Conservation (phyloP, 176 grass and related monocot genomes). For the Oryza meridionalis region DNA sequence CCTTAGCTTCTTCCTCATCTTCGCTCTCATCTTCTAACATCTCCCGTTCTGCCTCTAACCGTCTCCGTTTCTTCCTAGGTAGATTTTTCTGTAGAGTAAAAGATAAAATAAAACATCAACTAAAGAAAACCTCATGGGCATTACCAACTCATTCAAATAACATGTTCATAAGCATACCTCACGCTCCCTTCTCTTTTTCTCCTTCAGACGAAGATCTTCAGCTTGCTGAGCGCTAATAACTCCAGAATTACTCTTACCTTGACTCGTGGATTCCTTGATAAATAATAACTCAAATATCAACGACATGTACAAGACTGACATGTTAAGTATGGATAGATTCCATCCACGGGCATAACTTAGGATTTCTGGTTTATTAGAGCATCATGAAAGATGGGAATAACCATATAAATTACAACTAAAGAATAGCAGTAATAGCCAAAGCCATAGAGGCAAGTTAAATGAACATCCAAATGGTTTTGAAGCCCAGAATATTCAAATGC, state of each 20-base stretch:
- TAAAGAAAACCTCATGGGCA: conserved; percentile 18
- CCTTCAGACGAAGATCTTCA: conserved; percentile 84
- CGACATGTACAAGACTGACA: conserved; percentile 7
- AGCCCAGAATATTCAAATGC: background rate
- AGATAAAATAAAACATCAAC: conserved; percentile 31
- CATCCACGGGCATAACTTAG: background rate
- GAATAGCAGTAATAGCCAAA: background rate
- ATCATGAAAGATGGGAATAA: background rate
- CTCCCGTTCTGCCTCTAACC: conserved; percentile 75
- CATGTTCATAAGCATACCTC: conserved; percentile 54
- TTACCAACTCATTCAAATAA: conserved; percentile 19
- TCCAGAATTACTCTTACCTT: conserved; percentile 47
- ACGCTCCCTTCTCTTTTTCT: conserved; percentile 81
- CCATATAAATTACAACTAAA: background rate
- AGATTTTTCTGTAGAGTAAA: conserved; percentile 76
- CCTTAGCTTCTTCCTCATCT: conserved; percentile 62
- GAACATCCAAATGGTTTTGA: background rate
- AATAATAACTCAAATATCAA: conserved; percentile 21
- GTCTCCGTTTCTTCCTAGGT: conserved; percentile 86
- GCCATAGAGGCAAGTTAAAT: background rate
- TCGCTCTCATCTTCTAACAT: conserved; percentile 66
- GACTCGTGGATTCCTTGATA: conserved; percentile 58
- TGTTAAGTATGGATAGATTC: background rate
- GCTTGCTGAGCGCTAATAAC: conserved; percentile 88
- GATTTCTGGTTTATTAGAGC: background rate